Conservation (phyloP, 129 eudicot genomes). For the Centrapalus pauciflorus region DNA sequence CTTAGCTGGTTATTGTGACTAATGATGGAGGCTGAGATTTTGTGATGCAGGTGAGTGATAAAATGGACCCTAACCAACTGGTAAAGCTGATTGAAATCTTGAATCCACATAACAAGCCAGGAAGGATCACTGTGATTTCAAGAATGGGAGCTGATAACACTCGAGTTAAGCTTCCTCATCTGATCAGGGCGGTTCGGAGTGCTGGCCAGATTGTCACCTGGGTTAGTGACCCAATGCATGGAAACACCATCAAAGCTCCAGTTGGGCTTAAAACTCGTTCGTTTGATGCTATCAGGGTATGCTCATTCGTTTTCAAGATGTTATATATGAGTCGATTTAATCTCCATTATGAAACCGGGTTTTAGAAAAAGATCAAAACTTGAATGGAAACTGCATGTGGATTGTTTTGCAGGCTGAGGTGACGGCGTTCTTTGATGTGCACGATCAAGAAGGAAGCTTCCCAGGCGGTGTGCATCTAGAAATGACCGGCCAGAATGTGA, state of each 20-base stretch:
- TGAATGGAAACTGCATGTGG: not conserved
- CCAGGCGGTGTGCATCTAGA: conserved; percentile 88
- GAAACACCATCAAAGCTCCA: conserved; percentile 93
- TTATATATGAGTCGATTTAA: not conserved
- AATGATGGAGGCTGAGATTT: not conserved
- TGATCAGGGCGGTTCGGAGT: conserved; percentile 76
- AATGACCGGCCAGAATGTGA: conserved; percentile 88
- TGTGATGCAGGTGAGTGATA: conserved; percentile 67
- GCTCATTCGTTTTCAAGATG: not conserved
- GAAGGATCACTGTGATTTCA: conserved; percentile 67
- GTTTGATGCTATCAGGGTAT: conserved; percentile 70
- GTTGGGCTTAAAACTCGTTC: conserved; percentile 79
- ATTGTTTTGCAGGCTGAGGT: conserved; percentile 57
- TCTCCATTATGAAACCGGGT: not conserved
- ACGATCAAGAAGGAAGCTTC: conserved; percentile 89
- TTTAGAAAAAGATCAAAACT: not conserved
- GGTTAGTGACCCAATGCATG: conserved; percentile 96
- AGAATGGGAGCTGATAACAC: conserved; percentile 94
- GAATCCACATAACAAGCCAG: conserved; percentile 80
- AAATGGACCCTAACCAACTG: conserved; percentile 73
- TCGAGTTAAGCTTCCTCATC: conserved; percentile 80
- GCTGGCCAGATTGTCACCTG: conserved; percentile 93
- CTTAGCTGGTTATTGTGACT: not conserved
- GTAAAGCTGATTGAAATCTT: conserved; percentile 80
- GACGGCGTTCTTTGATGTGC: conserved; percentile 79